Percentiles rank a stretch among this genome's conserved stretches.
Evolutionary conservation across 257 asterid genomes (phyloP).

Genomic region (Linderniella brevidens): DNA sequence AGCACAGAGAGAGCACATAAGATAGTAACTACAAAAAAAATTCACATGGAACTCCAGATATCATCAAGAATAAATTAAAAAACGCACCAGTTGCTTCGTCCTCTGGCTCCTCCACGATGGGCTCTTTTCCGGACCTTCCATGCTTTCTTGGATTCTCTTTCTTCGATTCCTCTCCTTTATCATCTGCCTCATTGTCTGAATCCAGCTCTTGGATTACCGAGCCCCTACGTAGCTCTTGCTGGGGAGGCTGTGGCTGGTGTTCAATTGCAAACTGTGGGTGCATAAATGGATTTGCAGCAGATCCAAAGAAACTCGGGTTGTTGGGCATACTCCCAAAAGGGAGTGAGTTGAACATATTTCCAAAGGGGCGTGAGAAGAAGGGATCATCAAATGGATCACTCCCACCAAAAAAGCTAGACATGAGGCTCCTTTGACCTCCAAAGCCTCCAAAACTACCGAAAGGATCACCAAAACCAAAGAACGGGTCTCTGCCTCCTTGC

Average conservation of each 20-base stretch:
- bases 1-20: too few species aligned
- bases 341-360: conserved; percentile 27
- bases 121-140: conserved; percentile 52
- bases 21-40: not conserved
- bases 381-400: conserved; percentile 86
- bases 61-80: not conserved
- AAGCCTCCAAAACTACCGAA: conserved; percentile 25
- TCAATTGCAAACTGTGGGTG: conserved; percentile 28
- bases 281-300: conserved; percentile 19
- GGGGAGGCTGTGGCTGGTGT: conserved; percentile 31
- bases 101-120: conserved; percentile 57
- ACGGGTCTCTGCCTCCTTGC: conserved; percentile 82
- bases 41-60: not conserved
- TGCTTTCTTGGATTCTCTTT: conserved; percentile 58
- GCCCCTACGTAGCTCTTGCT: conserved; percentile 33
- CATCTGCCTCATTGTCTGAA: conserved; percentile 68
- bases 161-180: conserved; percentile 17
- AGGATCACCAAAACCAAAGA: conserved; percentile 48
- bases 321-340: conserved; percentile 51
- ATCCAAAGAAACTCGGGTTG: conserved; percentile 29
- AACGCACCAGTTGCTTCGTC: conserved; percentile 51
- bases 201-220: conserved; percentile 79
- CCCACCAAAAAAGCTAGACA: conserved; percentile 52
- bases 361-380: conserved; percentile 59
- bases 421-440: conserved; percentile 33